Evolutionary conservation across 1,284 basidiomycete species (phyloP).

Genomic region (Hemileia vastatrix): DNA sequence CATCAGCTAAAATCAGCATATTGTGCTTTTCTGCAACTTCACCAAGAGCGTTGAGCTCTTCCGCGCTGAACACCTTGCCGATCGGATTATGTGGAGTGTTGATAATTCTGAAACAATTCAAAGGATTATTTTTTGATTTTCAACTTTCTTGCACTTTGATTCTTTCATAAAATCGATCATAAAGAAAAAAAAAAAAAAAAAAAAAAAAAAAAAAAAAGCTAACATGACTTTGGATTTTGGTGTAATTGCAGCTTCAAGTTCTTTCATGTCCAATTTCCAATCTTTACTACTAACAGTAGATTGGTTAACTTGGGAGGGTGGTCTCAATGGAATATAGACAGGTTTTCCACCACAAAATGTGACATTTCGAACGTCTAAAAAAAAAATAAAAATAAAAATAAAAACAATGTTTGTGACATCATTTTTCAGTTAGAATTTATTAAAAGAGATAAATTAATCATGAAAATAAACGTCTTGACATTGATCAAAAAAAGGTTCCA

Average conservation of each 20-base stretch:
- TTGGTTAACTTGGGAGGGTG: constrained; percentile 52
- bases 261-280: constrained; percentile 77
- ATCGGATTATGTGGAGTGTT: constrained; percentile 96
- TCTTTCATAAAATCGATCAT: too few relatives aligned
- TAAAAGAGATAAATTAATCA: not conserved
- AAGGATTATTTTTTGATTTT: too few relatives aligned
- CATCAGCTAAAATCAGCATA: constrained; percentile 84
- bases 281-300: constrained; percentile 53
- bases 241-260: constrained; percentile 70
- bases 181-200: too few relatives aligned
- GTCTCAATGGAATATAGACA: constrained; percentile 88
- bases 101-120: constrained; percentile 55
- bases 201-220: not conserved
- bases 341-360: constrained; percentile 59
- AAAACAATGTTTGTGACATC: not conserved
- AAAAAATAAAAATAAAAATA: not conserved
- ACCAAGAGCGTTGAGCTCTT: constrained; percentile 75
- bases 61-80: constrained; percentile 80
- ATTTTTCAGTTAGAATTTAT: not conserved
- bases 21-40: constrained; percentile 82
- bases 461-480: constrained; percentile 28
- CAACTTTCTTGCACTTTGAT: too few relatives aligned
- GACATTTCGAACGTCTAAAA: constrained; percentile 30
- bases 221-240: constrained; percentile 75
- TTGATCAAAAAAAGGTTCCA: constrained; percentile 58